These are phyloP conservation scores for Gracilaria gracilis DNA, from an alignment of 23 red algal species.

Conservation along the genomic window DNA sequence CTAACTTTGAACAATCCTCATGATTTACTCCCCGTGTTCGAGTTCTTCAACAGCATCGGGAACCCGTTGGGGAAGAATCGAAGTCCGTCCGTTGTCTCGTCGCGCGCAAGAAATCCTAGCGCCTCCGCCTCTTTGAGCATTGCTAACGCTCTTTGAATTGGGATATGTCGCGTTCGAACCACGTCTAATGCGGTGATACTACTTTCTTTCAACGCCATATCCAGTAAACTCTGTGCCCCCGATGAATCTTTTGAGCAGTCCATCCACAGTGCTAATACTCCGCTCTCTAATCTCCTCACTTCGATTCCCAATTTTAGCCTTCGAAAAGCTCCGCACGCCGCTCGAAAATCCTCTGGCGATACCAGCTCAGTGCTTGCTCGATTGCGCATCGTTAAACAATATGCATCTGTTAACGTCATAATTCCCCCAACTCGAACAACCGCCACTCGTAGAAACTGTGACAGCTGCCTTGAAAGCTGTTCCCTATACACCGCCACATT, in stretches of 20 bases:
- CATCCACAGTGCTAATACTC: constrained; percentile 61
- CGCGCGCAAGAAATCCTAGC: constrained; percentile 46
- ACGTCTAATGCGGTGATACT: constrained; percentile 62
- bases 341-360: constrained; percentile 84
- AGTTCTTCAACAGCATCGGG: neutral
- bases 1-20: constrained; percentile 50
- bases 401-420: constrained; percentile 84
- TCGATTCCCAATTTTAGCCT: constrained; percentile 49
- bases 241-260: constrained; percentile 42
- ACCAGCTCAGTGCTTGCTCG: constrained; percentile 82
- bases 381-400: constrained; percentile 80
- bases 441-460: constrained; percentile 55
- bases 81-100: constrained; percentile 57
- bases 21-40: neutral
- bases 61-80: constrained; percentile 68
- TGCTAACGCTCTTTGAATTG: constrained; percentile 54
- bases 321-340: constrained; percentile 72
- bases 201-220: constrained; percentile 48
- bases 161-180: constrained; percentile 30
- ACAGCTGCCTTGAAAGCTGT: constrained; percentile 72
- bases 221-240: constrained; percentile 37
- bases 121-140: constrained; percentile 66
- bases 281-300: constrained; percentile 64
- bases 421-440: constrained; percentile 77
- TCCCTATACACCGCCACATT: constrained; percentile 79